Base-by-base conservation (phyloP, 2,329 filamentous ascomycete genomes). In the Neofusicoccum sp. region DNA sequence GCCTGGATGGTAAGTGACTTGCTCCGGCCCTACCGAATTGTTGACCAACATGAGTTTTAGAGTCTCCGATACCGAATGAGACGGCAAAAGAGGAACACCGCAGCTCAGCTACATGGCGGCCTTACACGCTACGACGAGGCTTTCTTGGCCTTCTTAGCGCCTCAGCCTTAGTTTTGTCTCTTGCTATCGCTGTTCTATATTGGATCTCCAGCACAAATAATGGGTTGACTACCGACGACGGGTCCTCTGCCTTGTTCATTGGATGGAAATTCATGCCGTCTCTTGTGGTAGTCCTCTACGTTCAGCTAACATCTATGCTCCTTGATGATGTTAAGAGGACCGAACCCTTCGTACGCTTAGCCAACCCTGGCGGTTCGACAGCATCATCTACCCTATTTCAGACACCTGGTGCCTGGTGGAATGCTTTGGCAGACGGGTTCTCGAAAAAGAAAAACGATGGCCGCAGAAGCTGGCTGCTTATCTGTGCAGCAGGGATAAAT, bases 241-340 rank as follows among this genome's bases (percentile, higher is more conserved):
- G 22, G 22, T 22, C 22, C 22, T 22, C 22, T 22, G 22, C 22
- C 22, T 22, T 22, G 22, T 22, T 22, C 22, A 22, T 73, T 45
- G 70, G 69, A 28, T 73, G 71, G 71, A 47, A 70, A 39, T 73
- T 70, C 41, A 66, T 64, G 5, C 71, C 71, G 1, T 72, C 71
- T 16, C 14, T 70, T 16, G 61, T 73, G 36, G 54, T 68, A 4
- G 71, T 73, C 2, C 47, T 73, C 8, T 73, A 69, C 29, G 44
- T 67, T 9, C 68, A 72, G 43, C 31, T 72, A 22, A 65, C 66
- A 0, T 34, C 66, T 0, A 60, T 71, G n/a, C 29, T 72, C 0
- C 66, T 71, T 2, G 52, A 67, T 0, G 71, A 73, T 60, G 62
- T 71, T 8, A 67, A 69, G 14, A 66, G 71, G 1, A 73, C 71